Evolutionary conservation across 129 eudicot genomes (phyloP).

Genomic region (Sambucus nigra): DNA sequence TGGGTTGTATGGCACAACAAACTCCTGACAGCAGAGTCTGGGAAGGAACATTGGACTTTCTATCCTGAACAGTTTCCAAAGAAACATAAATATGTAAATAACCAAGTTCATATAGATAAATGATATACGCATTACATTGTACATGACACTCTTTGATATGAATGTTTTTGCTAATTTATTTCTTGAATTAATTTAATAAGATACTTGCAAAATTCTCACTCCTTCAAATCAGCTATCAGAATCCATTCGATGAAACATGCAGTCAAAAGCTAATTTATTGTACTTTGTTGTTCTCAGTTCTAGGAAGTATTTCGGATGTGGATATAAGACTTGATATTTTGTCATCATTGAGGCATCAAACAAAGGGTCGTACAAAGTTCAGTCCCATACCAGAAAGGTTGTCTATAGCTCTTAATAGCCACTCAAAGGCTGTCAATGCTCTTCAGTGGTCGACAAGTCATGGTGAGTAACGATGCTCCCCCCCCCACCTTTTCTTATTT

Average conservation of each 20-base stretch:
- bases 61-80: too few relatives aligned
- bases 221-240: not conserved
- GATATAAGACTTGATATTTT: constrained; percentile 42
- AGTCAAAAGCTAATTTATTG: constrained; percentile 2
- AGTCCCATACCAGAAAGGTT: constrained; percentile 25
- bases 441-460: constrained; percentile 77
- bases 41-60: not conserved
- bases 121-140: too few relatives aligned
- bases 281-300: constrained; percentile 25
- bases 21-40: too few relatives aligned
- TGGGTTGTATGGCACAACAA: too few relatives aligned
- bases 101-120: too few relatives aligned
- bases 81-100: too few relatives aligned
- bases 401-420: constrained; percentile 47
- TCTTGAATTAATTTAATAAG: not conserved
- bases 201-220: not conserved
- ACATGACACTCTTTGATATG: not conserved
- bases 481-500: too few relatives aligned
- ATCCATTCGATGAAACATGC: not conserved
- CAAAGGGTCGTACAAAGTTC: constrained; percentile 15
- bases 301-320: constrained; percentile 57
- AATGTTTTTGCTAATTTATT: not conserved
- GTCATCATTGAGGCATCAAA: constrained; percentile 38
- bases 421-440: constrained; percentile 60
- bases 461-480: constrained; percentile 34